These are phyloP conservation scores for Cercis canadensis DNA, from an alignment of 306 rosid species.

Conservation along the genomic window DNA sequence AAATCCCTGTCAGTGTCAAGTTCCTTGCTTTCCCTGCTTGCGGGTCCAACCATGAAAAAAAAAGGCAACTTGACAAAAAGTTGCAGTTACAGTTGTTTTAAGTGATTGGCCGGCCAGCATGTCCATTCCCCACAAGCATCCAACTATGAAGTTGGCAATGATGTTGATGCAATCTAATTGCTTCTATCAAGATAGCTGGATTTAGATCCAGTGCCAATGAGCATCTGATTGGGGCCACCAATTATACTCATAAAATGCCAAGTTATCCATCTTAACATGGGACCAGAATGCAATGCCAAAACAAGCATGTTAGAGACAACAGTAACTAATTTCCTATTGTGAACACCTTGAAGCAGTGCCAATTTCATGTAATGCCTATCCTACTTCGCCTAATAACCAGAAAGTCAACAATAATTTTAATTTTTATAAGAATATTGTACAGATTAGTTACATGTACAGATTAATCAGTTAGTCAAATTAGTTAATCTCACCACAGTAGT, in stretches of 20 bases:
- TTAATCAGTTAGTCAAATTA: no score
- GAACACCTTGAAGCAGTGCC: constrained; percentile 32
- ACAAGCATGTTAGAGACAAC: constrained; percentile 23
- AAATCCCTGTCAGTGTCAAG: constrained; percentile 23
- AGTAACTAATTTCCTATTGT: constrained; percentile 33
- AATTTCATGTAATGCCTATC: constrained; percentile 28
- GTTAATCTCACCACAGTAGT: no score
- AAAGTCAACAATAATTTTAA: no score
- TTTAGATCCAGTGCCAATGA: constrained; percentile 37
- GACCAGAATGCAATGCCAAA: constrained; percentile 36
- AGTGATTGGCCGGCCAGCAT: constrained; percentile 39
- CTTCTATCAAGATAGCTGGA: constrained; percentile 52
- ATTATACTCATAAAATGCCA: constrained; percentile 38
- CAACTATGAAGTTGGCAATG: constrained; percentile 50
- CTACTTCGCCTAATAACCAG: no score
- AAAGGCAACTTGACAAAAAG: constrained; percentile 23
- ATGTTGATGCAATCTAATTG: constrained; percentile 45
- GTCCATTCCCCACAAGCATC: constrained; percentile 47
- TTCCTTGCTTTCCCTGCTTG: constrained; percentile 31
- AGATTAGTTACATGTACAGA: no score
- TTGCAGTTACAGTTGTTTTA: constrained; percentile 30
- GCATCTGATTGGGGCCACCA: constrained; percentile 49
- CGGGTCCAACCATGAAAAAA: constrained; percentile 12
- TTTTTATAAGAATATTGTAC: no score
- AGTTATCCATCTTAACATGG: constrained; percentile 32